Evolutionary conservation across 345 rosid genomes (phyloP).

Genomic region (Gossypium stocksii): DNA sequence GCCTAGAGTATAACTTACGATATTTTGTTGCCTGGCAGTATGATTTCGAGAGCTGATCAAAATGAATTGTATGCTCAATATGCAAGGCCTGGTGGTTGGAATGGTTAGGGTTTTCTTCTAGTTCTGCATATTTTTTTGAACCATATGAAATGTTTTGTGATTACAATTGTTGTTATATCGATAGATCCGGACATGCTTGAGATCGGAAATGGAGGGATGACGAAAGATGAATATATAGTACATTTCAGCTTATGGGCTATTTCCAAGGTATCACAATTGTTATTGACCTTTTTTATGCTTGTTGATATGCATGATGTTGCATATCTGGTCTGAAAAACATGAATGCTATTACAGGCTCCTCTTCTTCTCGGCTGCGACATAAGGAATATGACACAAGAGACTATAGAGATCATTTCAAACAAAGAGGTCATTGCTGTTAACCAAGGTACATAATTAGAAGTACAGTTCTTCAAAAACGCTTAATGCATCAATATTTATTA

Average conservation of each 20-base stretch:
- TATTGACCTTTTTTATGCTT: not conserved
- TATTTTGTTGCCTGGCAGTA: conserved; percentile 38
- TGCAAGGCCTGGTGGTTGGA: conserved; percentile 97
- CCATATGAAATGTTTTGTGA: not conserved
- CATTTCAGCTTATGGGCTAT: conserved; percentile 95
- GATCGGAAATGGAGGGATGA: conserved; percentile 97
- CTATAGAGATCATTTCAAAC: conserved; percentile 48
- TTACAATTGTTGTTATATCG: not conserved
- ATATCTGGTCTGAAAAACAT: not conserved
- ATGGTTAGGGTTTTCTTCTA: conserved; percentile 38
- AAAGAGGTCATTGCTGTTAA: conserved; percentile 76
- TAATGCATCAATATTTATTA: not conserved
- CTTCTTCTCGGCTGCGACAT: conserved; percentile 81
- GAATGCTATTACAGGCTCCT: conserved; percentile 45
- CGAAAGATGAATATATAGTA: conserved; percentile 66
- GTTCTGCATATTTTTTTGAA: not conserved
- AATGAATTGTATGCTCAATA: conserved; percentile 72
- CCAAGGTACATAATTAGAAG: conserved; percentile 43
- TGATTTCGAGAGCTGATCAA: conserved; percentile 63
- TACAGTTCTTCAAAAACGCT: not conserved
- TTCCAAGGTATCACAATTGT: conserved; percentile 52
- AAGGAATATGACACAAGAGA: conserved; percentile 56
- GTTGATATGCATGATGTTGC: not conserved
- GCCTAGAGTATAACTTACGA: not conserved
- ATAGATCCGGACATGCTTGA: conserved; percentile 99